phyloP scores from a whole-genome alignment of 805 yeast species.

The Dipodascus geniculatus region DNA sequence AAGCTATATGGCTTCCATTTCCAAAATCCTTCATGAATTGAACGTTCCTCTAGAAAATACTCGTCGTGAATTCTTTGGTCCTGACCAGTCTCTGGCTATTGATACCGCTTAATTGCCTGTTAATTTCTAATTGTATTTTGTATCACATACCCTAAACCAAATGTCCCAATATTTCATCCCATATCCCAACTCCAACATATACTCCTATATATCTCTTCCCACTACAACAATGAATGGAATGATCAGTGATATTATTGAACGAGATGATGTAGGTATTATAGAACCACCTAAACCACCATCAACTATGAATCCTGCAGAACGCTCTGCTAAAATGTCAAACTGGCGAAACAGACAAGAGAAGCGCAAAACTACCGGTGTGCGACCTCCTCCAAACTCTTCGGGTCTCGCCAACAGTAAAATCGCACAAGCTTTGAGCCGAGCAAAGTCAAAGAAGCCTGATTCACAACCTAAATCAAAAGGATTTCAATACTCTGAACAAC shows the following conservation, averaged over 20 bases:
- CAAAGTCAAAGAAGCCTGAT: not conserved
- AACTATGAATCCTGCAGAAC: not conserved
- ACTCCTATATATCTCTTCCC: no score
- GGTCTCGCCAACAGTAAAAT: not conserved
- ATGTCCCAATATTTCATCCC: no score
- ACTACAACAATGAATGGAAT: constrained; percentile 23
- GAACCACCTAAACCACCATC: constrained; percentile 1
- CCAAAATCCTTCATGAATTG: not conserved
- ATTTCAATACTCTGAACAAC: constrained; percentile 1
- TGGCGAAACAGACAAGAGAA: constrained; percentile 2
- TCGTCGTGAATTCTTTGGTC: not conserved
- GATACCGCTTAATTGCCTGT: not conserved
- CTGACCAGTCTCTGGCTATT: not conserved
- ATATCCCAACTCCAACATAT: no score
- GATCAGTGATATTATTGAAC: constrained; percentile 61
- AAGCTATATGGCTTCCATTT: not conserved
- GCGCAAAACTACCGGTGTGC: not conserved
- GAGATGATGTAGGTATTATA: not conserved
- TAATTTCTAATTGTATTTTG: not conserved
- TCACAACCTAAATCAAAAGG: not conserved
- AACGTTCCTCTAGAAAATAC: not conserved
- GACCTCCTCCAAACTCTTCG: not conserved
- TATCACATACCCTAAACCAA: not conserved
- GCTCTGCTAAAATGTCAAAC: not conserved
- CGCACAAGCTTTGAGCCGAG: not conserved